Evolutionary conservation across 2,329 filamentous ascomycete genomes (phyloP).

Genomic region (Teratosphaeria gauchensis): DNA sequence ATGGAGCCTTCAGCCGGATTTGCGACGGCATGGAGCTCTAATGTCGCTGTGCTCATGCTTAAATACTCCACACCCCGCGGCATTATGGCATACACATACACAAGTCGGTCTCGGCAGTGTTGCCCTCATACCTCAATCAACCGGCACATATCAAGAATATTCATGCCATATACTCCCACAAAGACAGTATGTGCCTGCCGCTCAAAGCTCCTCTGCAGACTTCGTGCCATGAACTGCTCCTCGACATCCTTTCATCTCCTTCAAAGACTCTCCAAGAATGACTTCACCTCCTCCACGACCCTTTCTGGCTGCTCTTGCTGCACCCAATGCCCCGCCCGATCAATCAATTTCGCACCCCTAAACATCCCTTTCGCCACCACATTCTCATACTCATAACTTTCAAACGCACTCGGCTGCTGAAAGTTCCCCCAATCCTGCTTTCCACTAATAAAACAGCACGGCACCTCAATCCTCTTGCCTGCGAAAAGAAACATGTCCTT

Average conservation of each 20-base stretch:
- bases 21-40: too few species aligned
- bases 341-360: slow-evolving; percentile 43
- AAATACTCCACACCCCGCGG: too few species aligned
- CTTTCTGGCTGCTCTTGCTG: slow-evolving; percentile 55
- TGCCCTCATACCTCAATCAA: too few species aligned
- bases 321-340: slow-evolving; percentile 59
- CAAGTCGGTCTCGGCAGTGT: too few species aligned
- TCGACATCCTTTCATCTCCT: neutral
- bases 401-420: slow-evolving; percentile 55
- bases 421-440: slow-evolving; percentile 58
- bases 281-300: slow-evolving; percentile 40
- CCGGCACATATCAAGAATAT: too few species aligned
- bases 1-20: too few species aligned
- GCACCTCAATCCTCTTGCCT: slow-evolving; percentile 52
- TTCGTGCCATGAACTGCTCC: neutral
- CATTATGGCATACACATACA: too few species aligned
- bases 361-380: slow-evolving; percentile 39
- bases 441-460: slow-evolving; percentile 53
- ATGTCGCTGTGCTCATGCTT: too few species aligned
- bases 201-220: too few species aligned
- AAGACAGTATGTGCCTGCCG: too few species aligned
- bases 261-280: slow-evolving; percentile 26
- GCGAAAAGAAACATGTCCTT: slow-evolving; percentile 51
- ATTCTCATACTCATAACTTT: slow-evolving; percentile 39
- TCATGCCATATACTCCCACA: too few species aligned